phyloP scores from a whole-genome alignment of 129 eudicot genomes.

The Helianthus tuberosus region DNA sequence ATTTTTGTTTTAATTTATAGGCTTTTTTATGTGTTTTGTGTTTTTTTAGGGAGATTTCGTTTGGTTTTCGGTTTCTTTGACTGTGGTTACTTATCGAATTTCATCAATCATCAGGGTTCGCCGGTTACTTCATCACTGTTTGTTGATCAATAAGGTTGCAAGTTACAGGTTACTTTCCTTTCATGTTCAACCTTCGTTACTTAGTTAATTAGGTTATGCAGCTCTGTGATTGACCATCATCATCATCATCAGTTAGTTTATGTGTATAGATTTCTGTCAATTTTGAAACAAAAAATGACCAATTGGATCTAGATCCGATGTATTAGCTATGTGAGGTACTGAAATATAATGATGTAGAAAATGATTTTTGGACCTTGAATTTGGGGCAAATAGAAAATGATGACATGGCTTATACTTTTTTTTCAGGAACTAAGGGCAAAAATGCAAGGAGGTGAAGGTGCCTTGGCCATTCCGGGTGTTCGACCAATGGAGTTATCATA shows the following conservation, averaged over 20 bases:
- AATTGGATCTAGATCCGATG: background rate
- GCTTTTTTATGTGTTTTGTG: too few relatives aligned
- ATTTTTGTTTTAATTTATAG: too few relatives aligned
- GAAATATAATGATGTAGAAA: background rate
- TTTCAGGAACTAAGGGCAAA: slow-evolving; percentile 23
- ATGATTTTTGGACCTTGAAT: background rate
- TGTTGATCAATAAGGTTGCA: too few relatives aligned
- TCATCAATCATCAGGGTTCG: too few relatives aligned
- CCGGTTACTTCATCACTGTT: too few relatives aligned
- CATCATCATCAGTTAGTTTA: background rate
- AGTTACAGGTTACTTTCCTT: too few relatives aligned
- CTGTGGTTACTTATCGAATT: too few relatives aligned
- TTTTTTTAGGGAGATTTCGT: too few relatives aligned
- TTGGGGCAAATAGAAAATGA: background rate
- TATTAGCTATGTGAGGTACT: background rate
- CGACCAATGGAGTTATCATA: slow-evolving; percentile 78
- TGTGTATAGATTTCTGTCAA: background rate
- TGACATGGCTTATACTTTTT: too few relatives aligned
- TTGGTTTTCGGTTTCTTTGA: too few relatives aligned
- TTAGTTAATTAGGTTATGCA: background rate
- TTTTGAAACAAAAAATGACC: background rate
- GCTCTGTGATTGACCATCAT: background rate
- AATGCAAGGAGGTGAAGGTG: slow-evolving; percentile 74
- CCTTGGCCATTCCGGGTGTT: slow-evolving; percentile 41
- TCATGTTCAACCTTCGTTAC: background rate